phyloP scores from a whole-genome alignment of 805 yeast species.

The Teunomyces gatunensis region DNA sequence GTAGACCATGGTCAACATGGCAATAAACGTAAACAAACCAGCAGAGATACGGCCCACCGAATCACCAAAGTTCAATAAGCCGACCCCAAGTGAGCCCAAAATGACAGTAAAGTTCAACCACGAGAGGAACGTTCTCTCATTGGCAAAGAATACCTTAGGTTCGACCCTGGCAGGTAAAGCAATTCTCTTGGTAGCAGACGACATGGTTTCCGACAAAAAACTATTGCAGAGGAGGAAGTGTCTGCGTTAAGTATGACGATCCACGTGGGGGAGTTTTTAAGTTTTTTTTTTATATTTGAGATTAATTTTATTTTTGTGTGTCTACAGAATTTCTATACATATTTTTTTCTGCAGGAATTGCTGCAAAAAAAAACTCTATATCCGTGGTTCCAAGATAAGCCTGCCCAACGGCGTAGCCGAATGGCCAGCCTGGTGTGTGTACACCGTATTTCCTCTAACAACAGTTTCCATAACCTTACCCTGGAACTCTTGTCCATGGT shows the following conservation, averaged over 20 bases:
- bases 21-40: constrained; percentile 88
- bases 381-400: constrained; percentile 60
- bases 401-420: constrained; percentile 56
- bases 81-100: constrained; percentile 94
- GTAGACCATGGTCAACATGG: constrained; percentile 97
- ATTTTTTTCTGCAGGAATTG: neutral
- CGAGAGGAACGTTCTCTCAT: constrained; percentile 95
- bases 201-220: constrained; percentile 17
- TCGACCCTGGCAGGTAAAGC: constrained; percentile 98
- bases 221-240: neutral
- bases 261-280: constrained; percentile 1
- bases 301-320: neutral
- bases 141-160: constrained; percentile 98
- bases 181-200: constrained; percentile 66
- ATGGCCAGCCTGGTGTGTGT: constrained; percentile 53
- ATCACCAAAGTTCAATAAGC: constrained; percentile 95
- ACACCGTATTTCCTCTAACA: constrained; percentile 72
- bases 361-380: constrained; percentile 6
- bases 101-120: constrained; percentile 99
- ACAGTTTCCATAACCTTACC: constrained; percentile 82
- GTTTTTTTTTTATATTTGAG: too few relatives aligned
- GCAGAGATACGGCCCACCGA: constrained; percentile 89
- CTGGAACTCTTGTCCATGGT: constrained; percentile 61
- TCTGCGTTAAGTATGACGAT: neutral
- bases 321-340: neutral